phyloP scores from a whole-genome alignment of 208 protist genomes.

The Wallacemonas sp. region DNA sequence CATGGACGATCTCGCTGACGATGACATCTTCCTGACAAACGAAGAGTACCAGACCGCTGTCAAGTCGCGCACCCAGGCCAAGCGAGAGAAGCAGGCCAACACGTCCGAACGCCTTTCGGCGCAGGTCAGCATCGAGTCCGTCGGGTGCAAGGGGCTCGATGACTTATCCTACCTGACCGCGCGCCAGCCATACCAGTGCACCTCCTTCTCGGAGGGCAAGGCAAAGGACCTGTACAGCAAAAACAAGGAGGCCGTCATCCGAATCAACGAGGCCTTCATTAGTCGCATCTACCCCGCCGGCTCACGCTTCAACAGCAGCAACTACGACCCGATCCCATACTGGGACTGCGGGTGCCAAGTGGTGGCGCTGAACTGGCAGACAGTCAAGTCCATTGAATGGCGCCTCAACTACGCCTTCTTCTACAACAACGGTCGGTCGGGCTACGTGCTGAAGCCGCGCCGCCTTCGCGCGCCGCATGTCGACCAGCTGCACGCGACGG shows the following conservation, averaged over 20 bases:
- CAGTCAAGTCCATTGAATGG: conserved; percentile 47
- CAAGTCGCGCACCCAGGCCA: conserved; percentile 22
- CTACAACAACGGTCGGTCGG: conserved; percentile 89
- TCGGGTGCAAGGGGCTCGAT: conserved; percentile 54
- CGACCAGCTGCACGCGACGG: conserved; percentile 8
- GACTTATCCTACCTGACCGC: conserved; percentile 56
- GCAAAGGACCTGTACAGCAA: conserved; percentile 41
- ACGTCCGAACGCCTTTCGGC: conserved; percentile 44
- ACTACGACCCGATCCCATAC: conserved; percentile 86
- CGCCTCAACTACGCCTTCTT: conserved; percentile 91
- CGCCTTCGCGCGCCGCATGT: conserved; percentile 35
- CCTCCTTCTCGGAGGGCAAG: conserved; percentile 63
- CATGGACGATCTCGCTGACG: conserved; percentile 14
- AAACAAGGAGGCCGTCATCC: conserved; percentile 32
- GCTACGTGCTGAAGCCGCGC: conserved; percentile 94
- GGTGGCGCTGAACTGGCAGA: conserved; percentile 94
- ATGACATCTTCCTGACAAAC: conserved; percentile 8
- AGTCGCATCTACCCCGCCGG: conserved; percentile 93
- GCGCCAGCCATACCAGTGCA: conserved; percentile 65
- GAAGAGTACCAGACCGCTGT: conserved; percentile 24
- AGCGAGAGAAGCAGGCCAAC: conserved; percentile 19
- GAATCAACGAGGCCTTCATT: conserved; percentile 75
- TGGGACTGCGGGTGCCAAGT: conserved; percentile 89
- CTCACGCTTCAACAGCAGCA: conserved; percentile 88
- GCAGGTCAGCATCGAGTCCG: conserved; percentile 65